Evolutionary conservation across 78 protist species (phyloP), one percentile per base, ranked within the genome.

Genomic region (Polysphondylium violaceum): DNA sequence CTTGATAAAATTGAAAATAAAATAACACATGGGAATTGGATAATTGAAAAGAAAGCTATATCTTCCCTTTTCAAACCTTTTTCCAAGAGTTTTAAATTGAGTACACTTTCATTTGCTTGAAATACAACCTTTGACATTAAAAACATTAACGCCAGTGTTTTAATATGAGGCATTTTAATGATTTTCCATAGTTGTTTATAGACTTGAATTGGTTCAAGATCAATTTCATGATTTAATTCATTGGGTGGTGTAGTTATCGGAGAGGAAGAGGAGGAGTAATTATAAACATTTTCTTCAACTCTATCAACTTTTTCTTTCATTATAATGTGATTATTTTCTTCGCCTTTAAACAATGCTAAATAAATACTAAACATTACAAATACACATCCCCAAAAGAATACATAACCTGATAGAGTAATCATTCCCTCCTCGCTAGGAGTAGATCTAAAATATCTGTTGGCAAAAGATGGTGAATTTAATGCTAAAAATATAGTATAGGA

Each of bases 401-500:
- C 8, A 47, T 75, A 75, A 47, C 65, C 60, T 0, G 53, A 50
- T 36, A 44, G 43, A 31, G 93, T 27, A 6, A 68, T 19, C 1
- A 71, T 23, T 23, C 86, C 90, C 2, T 36, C 19, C 1, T 58
- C 74, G 1, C 14, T 12, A 4, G 93, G 67, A 27, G 29, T 31
- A 12, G 36, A 4, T 35, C 95, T 44, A 7, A 95, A 8, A 75
- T 73, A 95, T 21, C n/a, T 19, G 60, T 92, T 95, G 64, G 94
- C 56, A 38, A 95, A 87, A 17, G 83, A 86, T 61, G 85, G 60
- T 17, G 92, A 78, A 58, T 76, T 79, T 53, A 96, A 38, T 19
- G 95, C 61, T 12, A 96, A 67, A 56, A 91, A 96, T 36, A 94
- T 76, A 38, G 96, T 93, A 58, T 86, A 94, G 7, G 96, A 79